Conservation (phyloP, 1,139 yeast genomes). For the Debaryomycetaceae sp. region DNA sequence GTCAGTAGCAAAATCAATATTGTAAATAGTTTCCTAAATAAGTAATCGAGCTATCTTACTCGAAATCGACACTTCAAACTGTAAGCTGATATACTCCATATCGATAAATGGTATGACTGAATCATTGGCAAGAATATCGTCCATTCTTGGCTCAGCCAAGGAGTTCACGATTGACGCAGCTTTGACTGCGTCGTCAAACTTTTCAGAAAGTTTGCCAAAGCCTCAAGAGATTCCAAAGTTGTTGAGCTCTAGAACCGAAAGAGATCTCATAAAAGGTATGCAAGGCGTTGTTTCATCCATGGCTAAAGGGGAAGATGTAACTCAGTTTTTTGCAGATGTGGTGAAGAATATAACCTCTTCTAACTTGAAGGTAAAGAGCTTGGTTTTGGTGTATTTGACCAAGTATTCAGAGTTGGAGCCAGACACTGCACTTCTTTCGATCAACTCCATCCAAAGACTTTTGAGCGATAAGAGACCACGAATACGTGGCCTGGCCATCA, state of each 20-base stretch:
- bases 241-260: conserved; percentile 64
- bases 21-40: conserved; percentile 4
- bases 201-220: conserved; percentile 53
- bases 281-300: conserved; percentile 67
- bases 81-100: not conserved
- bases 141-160: conserved; percentile 73
- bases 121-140: conserved; percentile 37
- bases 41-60: conserved; percentile 6
- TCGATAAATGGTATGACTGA: conserved; percentile 29
- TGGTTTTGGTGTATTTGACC: conserved; percentile 74
- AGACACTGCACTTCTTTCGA: conserved; percentile 80
- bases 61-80: not conserved
- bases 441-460: conserved; percentile 87
- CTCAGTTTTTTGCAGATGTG: conserved; percentile 77
- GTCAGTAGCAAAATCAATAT: not conserved
- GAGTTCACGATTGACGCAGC: conserved; percentile 82
- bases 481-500: conserved; percentile 67
- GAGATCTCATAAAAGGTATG: conserved; percentile 75
- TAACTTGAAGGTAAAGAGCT: conserved; percentile 64
- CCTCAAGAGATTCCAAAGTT: conserved; percentile 64
- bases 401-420: conserved; percentile 84
- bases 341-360: conserved; percentile 81
- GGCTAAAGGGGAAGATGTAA: conserved; percentile 60
- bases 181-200: conserved; percentile 65
- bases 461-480: conserved; percentile 67